These are phyloP conservation scores for Musa balbisiana DNA, from an alignment of 202 grass and related monocot genomes.

Conservation along the genomic window DNA sequence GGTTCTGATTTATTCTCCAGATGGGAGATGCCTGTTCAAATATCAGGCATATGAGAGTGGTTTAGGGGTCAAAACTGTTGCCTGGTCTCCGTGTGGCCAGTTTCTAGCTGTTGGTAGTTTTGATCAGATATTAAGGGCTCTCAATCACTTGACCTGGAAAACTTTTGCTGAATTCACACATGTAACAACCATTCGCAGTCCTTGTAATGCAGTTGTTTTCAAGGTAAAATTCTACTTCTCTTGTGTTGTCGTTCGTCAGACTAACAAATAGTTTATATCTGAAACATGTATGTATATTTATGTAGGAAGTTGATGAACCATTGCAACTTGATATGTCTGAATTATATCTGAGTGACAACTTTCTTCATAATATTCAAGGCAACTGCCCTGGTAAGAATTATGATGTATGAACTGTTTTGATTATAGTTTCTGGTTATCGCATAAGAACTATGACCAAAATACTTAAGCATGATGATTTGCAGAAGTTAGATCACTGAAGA, in stretches of 20 bases:
- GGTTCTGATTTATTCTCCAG: slow-evolving; percentile 90
- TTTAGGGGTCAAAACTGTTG: slow-evolving; percentile 89
- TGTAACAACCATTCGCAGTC: slow-evolving; percentile 48
- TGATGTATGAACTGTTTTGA: not conserved
- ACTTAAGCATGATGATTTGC: not conserved
- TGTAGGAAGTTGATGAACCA: slow-evolving; percentile 87
- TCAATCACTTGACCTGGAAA: slow-evolving; percentile 96
- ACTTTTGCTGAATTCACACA: slow-evolving; percentile 93
- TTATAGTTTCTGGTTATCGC: not conserved
- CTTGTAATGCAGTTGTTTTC: slow-evolving; percentile 63
- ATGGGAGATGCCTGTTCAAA: slow-evolving; percentile 87
- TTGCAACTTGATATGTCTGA: slow-evolving; percentile 95
- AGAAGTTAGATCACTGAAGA: not conserved
- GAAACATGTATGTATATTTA: not conserved
- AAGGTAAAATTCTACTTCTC: slow-evolving; percentile 40
- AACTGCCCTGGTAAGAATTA: slow-evolving; percentile 46
- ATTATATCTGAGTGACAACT: slow-evolving; percentile 60
- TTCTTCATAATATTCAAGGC: slow-evolving; percentile 58
- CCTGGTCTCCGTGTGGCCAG: slow-evolving; percentile 92
- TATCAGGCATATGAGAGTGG: slow-evolving; percentile 91
- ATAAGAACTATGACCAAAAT: not conserved
- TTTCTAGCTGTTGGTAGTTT: slow-evolving; percentile 94
- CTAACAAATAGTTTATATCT: too few species aligned
- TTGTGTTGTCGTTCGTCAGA: too few species aligned
- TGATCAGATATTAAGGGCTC: slow-evolving; percentile 67